Conservation (phyloP, 768 basidiomycete genomes). For the Sistotremastrum niveocremeum region DNA sequence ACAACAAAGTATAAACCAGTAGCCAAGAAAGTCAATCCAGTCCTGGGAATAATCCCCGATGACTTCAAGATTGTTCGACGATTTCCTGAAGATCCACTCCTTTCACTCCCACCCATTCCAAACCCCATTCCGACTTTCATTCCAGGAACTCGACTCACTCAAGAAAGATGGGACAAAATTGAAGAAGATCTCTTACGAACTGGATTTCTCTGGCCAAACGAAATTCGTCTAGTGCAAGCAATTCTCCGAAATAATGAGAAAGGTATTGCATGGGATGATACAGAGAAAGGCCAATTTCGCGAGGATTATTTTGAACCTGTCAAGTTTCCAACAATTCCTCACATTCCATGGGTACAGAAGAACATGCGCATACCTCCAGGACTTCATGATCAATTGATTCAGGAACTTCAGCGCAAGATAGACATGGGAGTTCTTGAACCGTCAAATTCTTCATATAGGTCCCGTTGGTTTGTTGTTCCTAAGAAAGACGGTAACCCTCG, state of each 20-base stretch:
- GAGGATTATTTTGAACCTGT: slow-evolving; percentile 20
- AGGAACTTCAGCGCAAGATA: slow-evolving; percentile 17
- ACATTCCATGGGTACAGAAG: slow-evolving; percentile 18
- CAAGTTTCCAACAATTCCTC: slow-evolving; percentile 19
- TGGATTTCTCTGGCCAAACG: slow-evolving; percentile 1
- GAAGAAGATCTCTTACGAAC: slow-evolving; percentile 5
- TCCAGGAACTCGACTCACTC: slow-evolving; percentile 3
- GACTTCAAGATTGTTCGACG: slow-evolving; percentile 7
- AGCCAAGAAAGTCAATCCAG: slow-evolving; percentile 14
- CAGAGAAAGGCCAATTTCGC: slow-evolving; percentile 19
- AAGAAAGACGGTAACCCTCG: slow-evolving; percentile 9
- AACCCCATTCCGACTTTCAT: slow-evolving; percentile 2
- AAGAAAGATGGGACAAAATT: slow-evolving; percentile 9
- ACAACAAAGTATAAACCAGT: slow-evolving; percentile 17
- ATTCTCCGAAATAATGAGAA: slow-evolving; percentile 6
- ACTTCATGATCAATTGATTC: background rate
- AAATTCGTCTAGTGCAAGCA: slow-evolving; percentile 8
- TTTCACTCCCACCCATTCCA: slow-evolving; percentile 6
- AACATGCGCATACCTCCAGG: slow-evolving; percentile 10
- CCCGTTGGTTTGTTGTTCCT: slow-evolving; percentile 15
- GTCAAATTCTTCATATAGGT: slow-evolving; percentile 12
- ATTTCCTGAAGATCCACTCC: slow-evolving; percentile 3
- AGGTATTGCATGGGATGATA: slow-evolving; percentile 14
- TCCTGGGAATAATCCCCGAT: slow-evolving; percentile 15
- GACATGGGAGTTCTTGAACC: slow-evolving; percentile 10